These are phyloP conservation scores for Saccharata proteae DNA, from an alignment of 2,329 filamentous ascomycete species.

Conservation along the genomic window DNA sequence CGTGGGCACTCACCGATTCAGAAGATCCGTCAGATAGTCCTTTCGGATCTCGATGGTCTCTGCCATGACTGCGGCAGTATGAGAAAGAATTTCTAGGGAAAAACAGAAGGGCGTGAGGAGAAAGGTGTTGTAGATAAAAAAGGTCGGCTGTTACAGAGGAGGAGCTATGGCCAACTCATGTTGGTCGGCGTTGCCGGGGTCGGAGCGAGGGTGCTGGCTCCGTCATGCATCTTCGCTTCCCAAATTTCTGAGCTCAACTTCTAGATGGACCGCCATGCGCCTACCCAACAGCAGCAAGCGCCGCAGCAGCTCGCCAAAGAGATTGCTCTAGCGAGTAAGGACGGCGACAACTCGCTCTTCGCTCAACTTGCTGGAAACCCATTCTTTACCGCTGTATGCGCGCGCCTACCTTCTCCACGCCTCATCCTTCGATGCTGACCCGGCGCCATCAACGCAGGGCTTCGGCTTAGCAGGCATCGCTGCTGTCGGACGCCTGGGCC, in stretches of 20 bases:
- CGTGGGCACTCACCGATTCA: too few species aligned
- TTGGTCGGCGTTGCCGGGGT: background rate
- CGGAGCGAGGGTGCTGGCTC: background rate
- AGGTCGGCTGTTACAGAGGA: background rate
- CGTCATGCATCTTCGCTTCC: constrained; percentile 22
- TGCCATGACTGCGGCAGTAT: too few species aligned
- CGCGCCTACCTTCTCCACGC: constrained; percentile 43
- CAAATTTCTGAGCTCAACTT: constrained; percentile 8
- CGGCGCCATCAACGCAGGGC: constrained; percentile 37
- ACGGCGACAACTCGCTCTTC: constrained; percentile 28
- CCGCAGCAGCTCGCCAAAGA: constrained; percentile 23
- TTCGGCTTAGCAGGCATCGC: constrained; percentile 86
- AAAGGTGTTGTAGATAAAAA: constrained; percentile 5
- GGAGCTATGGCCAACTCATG: background rate
- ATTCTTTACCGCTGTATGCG: constrained; percentile 43
- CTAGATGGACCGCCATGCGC: constrained; percentile 26
- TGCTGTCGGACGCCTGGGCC: constrained; percentile 66
- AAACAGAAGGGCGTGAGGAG: too few species aligned
- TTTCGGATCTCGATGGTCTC: too few species aligned
- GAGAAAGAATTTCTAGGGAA: too few species aligned
- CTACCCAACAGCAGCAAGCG: constrained; percentile 17
- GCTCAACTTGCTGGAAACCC: constrained; percentile 37
- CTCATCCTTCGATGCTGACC: constrained; percentile 1
- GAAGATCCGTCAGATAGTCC: too few species aligned
- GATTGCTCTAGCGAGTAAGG: constrained; percentile 17